Base-by-base conservation (phyloP, 2,329 filamentous ascomycete species). In the Tolypocladium album region DNA sequence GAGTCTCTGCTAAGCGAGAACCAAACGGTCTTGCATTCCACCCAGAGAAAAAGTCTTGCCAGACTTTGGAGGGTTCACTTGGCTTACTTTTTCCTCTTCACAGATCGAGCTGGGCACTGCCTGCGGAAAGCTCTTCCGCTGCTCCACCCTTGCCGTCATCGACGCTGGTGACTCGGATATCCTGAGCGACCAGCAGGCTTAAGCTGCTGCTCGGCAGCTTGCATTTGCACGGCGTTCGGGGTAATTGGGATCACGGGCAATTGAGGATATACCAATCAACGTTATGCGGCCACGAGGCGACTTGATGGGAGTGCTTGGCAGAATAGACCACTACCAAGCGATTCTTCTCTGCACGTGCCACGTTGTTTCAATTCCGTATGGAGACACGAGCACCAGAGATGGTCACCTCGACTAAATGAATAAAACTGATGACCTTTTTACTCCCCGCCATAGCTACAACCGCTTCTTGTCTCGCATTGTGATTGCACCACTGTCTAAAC, bases 111-210 rank as follows among this genome's bases (percentile, higher is more conserved):
- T 99, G 69, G 94, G 94, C 74, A 97, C 92, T 75, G 92, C 92
- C 70, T 97, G 92, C 82, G 94, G 94, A 84, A 97, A 97, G 85
- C 89, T 99, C 76, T 99, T 96, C 89, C 87, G 92, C 71, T 96
- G 90, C 87, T 93, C 90, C 69, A 96, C 92, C 79, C 95, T 99
- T 89, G 88, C 92, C 71, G 89, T 97, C 75, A 82, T 97, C 69
- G 94, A 99, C 80, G 92, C 92, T 76, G 94, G 93, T 87, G 89
- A 97, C 87, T 96, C 91, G 70, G 94, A 99, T 80, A 99, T 99
- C 79, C 86, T 99, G 71, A 88, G 82, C 79, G 87, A 90, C 78
- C 86, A 87, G 76, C 77, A 81, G 74, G 79, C 82, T 72, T 88
- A 87, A 79, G 64, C 65, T 58, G 61, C 63, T 57, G 38, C 57